phyloP scores from a whole-genome alignment of 2,329 filamentous ascomycete genomes.

The Alternaria postmessia region DNA sequence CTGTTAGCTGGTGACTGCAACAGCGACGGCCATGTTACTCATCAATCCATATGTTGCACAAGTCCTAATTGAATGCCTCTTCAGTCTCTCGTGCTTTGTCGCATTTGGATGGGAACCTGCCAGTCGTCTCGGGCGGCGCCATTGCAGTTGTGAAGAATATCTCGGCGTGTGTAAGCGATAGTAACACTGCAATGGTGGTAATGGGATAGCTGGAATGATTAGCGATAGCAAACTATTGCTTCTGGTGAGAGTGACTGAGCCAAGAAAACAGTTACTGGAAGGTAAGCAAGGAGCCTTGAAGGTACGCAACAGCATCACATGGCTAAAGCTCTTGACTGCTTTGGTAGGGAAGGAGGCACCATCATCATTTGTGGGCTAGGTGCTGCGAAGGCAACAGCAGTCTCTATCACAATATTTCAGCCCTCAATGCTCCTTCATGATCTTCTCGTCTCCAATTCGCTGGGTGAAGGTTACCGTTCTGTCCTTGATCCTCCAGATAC shows the following conservation, averaged over 20 bases:
- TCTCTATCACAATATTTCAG: neutral
- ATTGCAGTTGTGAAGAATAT: slow-evolving; percentile 1
- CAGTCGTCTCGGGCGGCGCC: neutral
- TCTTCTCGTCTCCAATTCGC: slow-evolving; percentile 45
- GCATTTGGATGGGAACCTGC: neutral
- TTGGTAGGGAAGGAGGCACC: slow-evolving; percentile 2
- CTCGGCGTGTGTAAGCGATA: slow-evolving; percentile 1
- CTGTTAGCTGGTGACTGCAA: neutral
- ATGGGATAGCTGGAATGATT: neutral
- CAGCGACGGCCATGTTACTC: neutral
- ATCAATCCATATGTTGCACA: slow-evolving; percentile 17
- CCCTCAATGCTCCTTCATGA: slow-evolving; percentile 45
- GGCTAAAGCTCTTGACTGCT: neutral
- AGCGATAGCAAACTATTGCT: neutral
- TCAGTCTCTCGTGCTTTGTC: slow-evolving; percentile 10
- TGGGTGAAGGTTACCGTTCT: slow-evolving; percentile 51
- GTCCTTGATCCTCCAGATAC: slow-evolving; percentile 51
- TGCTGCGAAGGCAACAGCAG: neutral
- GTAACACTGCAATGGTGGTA: neutral
- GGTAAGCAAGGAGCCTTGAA: neutral
- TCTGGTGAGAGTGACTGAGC: neutral
- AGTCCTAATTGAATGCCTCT: slow-evolving; percentile 9
- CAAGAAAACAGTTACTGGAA: neutral
- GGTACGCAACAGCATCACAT: neutral
- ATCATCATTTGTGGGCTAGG: neutral